Conservation (phyloP, 495 filamentous ascomycete species). For the Rhypophila decipiens region DNA sequence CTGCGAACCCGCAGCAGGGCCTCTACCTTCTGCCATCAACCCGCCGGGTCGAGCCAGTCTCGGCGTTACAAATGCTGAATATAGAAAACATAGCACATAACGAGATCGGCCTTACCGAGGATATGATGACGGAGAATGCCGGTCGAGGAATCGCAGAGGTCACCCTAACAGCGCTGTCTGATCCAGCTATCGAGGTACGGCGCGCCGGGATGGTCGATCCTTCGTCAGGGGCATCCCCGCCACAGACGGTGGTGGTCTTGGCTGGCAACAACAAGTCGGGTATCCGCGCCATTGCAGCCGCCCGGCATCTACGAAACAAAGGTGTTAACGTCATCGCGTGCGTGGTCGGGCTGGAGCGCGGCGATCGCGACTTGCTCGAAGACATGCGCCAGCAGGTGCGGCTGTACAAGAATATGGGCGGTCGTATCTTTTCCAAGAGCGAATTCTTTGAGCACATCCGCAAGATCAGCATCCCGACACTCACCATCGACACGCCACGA, state of each 20-base stretch:
- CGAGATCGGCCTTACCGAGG: conserved; percentile 78
- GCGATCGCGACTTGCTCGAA: conserved; percentile 57
- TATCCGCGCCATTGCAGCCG: conserved; percentile 75
- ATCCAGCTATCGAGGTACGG: conserved; percentile 48
- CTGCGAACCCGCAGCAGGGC: conserved; percentile 16
- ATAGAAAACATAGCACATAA: conserved; percentile 80
- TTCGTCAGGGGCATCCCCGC: conserved; percentile 23
- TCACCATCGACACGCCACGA: conserved; percentile 32
- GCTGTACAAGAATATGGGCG: conserved; percentile 71
- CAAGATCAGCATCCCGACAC: conserved; percentile 30
- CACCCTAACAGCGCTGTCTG: conserved; percentile 55
- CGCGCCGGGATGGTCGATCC: conserved; percentile 31
- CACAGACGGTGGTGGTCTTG: conserved; percentile 66
- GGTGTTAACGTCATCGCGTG: conserved; percentile 72
- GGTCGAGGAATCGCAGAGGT: conserved; percentile 82
- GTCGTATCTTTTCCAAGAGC: conserved; percentile 53
- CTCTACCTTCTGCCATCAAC: conserved; percentile 56
- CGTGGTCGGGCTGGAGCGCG: conserved; percentile 72
- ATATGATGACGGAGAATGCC: conserved; percentile 87
- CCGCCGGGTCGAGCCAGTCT: conserved; percentile 70
- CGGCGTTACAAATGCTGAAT: conserved; percentile 79
- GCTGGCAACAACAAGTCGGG: conserved; percentile 86
- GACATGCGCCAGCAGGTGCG: conserved; percentile 68
- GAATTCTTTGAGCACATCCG: conserved; percentile 47
- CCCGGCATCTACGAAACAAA: conserved; percentile 77